Base-by-base conservation (phyloP, 768 basidiomycete species). In the Naganishia antarctica region DNA sequence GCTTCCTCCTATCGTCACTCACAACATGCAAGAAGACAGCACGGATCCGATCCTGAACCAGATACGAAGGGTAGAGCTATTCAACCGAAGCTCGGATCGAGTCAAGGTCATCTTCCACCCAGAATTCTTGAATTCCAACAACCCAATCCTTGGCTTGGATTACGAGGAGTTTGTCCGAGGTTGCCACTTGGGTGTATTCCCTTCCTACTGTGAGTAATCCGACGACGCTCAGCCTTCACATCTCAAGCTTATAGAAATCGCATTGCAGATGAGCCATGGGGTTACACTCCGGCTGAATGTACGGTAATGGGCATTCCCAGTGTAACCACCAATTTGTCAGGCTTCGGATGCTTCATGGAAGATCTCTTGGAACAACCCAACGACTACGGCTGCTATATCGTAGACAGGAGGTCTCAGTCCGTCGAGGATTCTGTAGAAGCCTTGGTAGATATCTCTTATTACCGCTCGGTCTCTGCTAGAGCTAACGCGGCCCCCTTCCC, bases 231-330 rank as follows among this genome's bases (percentile, higher is more conserved):
- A 3, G 43, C 3, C 3, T 21, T 28, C 31, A 6, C 13, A 37
- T 37, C 61, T 67, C 60, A 66, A 31, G 13, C 21, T 4, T 3
- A 45, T 48, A 4, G 28, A 18, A 28, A 41, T 26, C 16, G 16
- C 5, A 12, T 4, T 21, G 4, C 62, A 76, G 73, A 77, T 64
- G 76, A 77, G 64, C 70, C 72, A 34, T 74, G 68, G 70, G 70
- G 71, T 26, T 96, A 96, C 74, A 96, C 91, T 0, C 94, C 94
- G 0, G 94, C 94, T 1, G 94, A 98, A 76, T 98, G 96, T 76
- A 98, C 96, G n/a, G 96, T 99, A 40, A 99, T 99, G 96, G 96
- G 96, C 66, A 91, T 99, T 53, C 96, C 96, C 0, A 90, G 88
- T 34, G 86, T 98, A 58, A 98, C 96, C 15, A 99, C 96, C 58